phyloP scores from a whole-genome alignment of 129 eudicot genomes.

The Calendula officinalis region DNA sequence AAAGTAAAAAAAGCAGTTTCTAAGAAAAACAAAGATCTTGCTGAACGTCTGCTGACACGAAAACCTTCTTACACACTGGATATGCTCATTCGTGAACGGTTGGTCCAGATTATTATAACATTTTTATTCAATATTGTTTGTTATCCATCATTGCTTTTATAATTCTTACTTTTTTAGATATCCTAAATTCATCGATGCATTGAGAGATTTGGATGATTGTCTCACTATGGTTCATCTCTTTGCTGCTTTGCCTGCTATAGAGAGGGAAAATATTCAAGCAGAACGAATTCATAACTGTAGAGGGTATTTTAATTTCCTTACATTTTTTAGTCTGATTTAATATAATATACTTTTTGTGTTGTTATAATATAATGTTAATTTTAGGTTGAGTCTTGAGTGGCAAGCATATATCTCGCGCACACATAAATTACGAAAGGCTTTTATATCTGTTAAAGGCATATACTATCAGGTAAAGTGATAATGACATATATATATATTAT shows the following conservation, averaged over 20 bases:
- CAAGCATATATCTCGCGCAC: constrained; percentile 82
- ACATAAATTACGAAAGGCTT: constrained; percentile 73
- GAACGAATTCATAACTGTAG: constrained; percentile 68
- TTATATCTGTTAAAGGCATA: constrained; percentile 86
- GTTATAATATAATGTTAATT: not conserved
- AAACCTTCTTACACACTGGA: constrained; percentile 62
- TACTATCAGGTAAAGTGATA: constrained; percentile 62
- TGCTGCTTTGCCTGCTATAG: constrained; percentile 81
- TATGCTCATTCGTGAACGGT: constrained; percentile 72
- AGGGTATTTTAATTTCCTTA: constrained; percentile 39
- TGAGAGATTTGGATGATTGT: constrained; percentile 84
- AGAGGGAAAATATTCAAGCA: constrained; percentile 63
- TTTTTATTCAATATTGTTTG: not conserved
- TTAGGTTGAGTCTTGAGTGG: constrained; percentile 87
- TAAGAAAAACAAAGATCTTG: constrained; percentile 71
- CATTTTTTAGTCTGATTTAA: not conserved
- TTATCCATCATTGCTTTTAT: not conserved
- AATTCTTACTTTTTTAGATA: constrained; percentile 42
- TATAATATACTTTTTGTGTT: too few relatives aligned
- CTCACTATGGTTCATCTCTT: constrained; percentile 86
- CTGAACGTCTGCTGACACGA: constrained; percentile 53
- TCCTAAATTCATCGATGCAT: constrained; percentile 78
- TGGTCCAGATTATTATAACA: not conserved
- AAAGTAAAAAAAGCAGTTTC: constrained; percentile 66
- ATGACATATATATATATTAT: not conserved